Percentiles rank a stretch among this genome's conserved stretches.
Conservation (phyloP, 306 rosid genomes). For the Corylus americana region DNA sequence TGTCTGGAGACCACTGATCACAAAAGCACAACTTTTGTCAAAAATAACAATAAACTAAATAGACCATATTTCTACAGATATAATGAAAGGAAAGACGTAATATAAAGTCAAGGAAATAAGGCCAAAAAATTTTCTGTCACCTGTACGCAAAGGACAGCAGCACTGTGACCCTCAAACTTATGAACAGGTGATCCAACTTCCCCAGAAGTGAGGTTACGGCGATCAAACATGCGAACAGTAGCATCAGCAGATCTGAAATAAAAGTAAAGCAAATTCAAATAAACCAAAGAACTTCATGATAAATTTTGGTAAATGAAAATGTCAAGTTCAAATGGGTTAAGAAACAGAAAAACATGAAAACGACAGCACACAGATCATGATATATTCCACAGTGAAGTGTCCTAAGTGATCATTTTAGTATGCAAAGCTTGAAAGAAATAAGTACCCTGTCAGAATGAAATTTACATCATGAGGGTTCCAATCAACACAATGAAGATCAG, state of each 20-base stretch:
- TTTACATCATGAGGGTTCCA: slow-evolving; percentile 96
- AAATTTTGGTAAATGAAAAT: neutral
- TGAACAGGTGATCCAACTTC: slow-evolving; percentile 43
- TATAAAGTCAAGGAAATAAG: neutral
- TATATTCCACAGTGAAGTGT: neutral
- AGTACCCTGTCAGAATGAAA: slow-evolving; percentile 87
- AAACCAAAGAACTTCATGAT: neutral
- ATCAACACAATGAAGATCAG: slow-evolving; percentile 99
- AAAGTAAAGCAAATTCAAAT: neutral
- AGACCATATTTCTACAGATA: neutral
- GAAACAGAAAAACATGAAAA: slow-evolving; percentile 14
- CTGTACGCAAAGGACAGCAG: slow-evolving; percentile 53
- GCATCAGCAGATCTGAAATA: slow-evolving; percentile 86
- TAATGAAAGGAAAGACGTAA: neutral
- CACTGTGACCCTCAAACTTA: slow-evolving; percentile 46
- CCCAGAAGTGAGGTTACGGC: slow-evolving; percentile 64
- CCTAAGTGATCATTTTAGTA: neutral
- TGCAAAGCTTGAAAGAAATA: slow-evolving; percentile 10
- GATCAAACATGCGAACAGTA: slow-evolving; percentile 90
- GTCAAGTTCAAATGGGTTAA: neutral
- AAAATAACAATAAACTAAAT: slow-evolving; percentile 5
- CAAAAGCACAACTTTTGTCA: neutral
- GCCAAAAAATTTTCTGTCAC: slow-evolving; percentile 14
- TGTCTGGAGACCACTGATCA: slow-evolving; percentile 20
- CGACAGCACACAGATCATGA: slow-evolving; percentile 2